Evolutionary conservation across 768 basidiomycete genomes (phyloP).

Genomic region (Tricholoma sp.): DNA sequence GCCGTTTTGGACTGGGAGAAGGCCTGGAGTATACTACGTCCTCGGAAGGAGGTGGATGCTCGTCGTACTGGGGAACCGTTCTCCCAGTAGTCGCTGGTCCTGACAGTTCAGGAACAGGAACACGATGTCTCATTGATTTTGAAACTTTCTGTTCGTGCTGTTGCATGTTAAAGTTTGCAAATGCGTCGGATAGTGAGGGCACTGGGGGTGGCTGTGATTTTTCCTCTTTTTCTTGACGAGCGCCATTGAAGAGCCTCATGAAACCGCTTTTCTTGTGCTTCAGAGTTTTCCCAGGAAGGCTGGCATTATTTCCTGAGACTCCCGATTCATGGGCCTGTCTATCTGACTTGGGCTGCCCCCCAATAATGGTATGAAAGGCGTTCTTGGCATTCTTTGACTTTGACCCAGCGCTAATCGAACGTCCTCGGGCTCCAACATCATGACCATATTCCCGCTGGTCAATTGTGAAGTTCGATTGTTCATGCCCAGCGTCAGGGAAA

Average conservation of each 20-base stretch:
- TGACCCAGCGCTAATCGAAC: constrained; percentile 59
- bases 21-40: neutral
- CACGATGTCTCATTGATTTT: constrained; percentile 29
- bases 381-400: constrained; percentile 48
- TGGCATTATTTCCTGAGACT: constrained; percentile 3
- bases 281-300: constrained; percentile 38
- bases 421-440: constrained; percentile 36
- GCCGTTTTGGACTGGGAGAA: constrained; percentile 28
- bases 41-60: constrained; percentile 4
- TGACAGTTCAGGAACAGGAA: constrained; percentile 39
- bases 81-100: constrained; percentile 25
- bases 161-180: constrained; percentile 24
- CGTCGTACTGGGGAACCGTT: constrained; percentile 10
- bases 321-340: constrained; percentile 36
- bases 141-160: constrained; percentile 13
- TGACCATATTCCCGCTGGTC: constrained; percentile 20
- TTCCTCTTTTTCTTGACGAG: constrained; percentile 46
- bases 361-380: constrained; percentile 39
- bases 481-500: constrained; percentile 29
- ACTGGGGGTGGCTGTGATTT: constrained; percentile 49
- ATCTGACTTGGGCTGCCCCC: constrained; percentile 34
- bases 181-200: constrained; percentile 40
- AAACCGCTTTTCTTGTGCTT: constrained; percentile 82
- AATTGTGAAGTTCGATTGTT: constrained; percentile 15
- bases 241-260: constrained; percentile 67